Evolutionary conservation across 176 grass and related monocot genomes (phyloP).

Genomic region (Alopecurus myosuroides): DNA sequence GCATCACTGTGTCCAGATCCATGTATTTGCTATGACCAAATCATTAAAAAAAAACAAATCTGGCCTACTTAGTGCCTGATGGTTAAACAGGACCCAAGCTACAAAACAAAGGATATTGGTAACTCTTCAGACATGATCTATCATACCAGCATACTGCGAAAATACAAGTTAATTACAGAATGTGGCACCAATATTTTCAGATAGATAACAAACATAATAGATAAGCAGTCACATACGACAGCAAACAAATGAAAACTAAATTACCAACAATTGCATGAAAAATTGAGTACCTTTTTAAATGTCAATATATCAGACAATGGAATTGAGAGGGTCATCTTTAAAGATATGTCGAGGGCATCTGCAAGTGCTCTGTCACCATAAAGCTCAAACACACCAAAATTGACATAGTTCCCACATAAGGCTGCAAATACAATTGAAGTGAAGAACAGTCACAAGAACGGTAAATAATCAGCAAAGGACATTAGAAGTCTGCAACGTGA

Average conservation of each 20-base stretch:
- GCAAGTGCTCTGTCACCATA: conserved; percentile 96
- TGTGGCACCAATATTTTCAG: conserved; percentile 5
- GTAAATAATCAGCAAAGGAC: conserved; percentile 18
- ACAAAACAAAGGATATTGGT: neutral
- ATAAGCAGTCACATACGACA: neutral
- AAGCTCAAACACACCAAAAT: conserved; percentile 98
- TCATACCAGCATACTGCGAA: neutral
- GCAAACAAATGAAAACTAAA: conserved; percentile 25
- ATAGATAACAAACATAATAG: conserved; percentile 6
- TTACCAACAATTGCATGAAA: neutral
- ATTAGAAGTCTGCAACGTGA: neutral
- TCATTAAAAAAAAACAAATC: neutral
- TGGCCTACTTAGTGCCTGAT: neutral
- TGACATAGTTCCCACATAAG: conserved; percentile 95
- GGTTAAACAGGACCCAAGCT: neutral
- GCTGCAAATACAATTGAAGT: conserved; percentile 44
- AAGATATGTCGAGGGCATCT: conserved; percentile 90
- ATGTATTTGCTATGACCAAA: neutral
- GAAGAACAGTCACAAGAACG: conserved; percentile 18
- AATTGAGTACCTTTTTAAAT: conserved; percentile 79
- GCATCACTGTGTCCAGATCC: neutral
- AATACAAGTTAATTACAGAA: neutral
- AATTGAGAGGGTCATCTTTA: conserved; percentile 96
- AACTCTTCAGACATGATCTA: neutral
- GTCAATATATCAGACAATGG: conserved; percentile 85